Evolutionary conservation across 164 flowering plant species (phyloP), one percentile per base, ranked within the genome.

Genomic region (Vitis rupestris): DNA sequence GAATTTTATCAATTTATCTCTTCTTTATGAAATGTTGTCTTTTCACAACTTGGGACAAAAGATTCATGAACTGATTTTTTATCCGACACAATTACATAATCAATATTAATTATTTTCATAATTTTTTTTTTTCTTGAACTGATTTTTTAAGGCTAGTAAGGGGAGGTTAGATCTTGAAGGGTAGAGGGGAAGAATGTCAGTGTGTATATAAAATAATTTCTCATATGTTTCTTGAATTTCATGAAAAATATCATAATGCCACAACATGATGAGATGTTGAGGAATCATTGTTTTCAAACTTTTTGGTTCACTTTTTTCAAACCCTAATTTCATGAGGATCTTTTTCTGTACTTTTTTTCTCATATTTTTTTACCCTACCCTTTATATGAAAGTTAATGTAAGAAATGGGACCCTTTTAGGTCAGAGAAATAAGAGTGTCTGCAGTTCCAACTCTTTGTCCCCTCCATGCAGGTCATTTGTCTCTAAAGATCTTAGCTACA

Each of bases 241-340:
- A 29, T 14, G 51, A 12, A 57, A 66, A 76, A 72, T 64, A 68
- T 72, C 61, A 76, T 68, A 51, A 76, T 76, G 69, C 49, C 75
- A 50, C 16, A 64, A 19, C 70, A 72, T 72, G 66, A 72, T 67
- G 61, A 63, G 72, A 72, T 68, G 75, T 59, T 63, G 61, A 37
- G 59, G 66, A 64, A 68, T 72, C 51, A 76, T 72, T 16, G 66
- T 74, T 69, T 66, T 75, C 60, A 54, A 51, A 49, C 70, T 62
- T 75, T 75, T 74, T 68, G 51, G 44, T 29, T 57, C 65, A 56
- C 59, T 63, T 74, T 63, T 68, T 14, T 58, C 4, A 8, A 53
- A 66, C 52, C 50, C 62, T 14, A 72, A 11, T 61, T 61, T 49
- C 65, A 66, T 52, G 50, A 61, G 31, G 31, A 29, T 50, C n/a